phyloP scores from a whole-genome alignment of 2,329 filamentous ascomycete species.

The Mycosphaerella sp. region DNA sequence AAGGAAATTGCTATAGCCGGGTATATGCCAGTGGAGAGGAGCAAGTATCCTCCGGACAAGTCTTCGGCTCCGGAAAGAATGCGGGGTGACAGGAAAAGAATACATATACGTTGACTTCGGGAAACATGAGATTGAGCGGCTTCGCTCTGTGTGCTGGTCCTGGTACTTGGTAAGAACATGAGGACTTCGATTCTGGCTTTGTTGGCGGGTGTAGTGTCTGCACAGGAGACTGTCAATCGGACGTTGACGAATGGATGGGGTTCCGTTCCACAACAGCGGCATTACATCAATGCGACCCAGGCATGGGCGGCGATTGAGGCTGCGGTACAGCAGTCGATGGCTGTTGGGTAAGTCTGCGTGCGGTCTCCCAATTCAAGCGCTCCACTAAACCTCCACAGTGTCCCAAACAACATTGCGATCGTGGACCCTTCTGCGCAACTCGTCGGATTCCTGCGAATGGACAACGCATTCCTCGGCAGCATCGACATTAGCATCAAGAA shows the following conservation, averaged over 20 bases:
- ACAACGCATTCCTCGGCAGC: conserved; percentile 28
- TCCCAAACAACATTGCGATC: conserved; percentile 29
- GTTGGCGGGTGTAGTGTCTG: conserved; percentile 4
- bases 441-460: conserved; percentile 31
- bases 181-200: neutral
- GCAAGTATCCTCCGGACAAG: too few relatives aligned
- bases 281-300: conserved; percentile 25
- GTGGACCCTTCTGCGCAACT: conserved; percentile 27
- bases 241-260: conserved; percentile 26
- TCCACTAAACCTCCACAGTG: conserved; percentile 9
- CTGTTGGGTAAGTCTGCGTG: conserved; percentile 2
- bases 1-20: too few relatives aligned
- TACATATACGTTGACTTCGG: neutral
- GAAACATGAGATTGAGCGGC: neutral
- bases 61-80: neutral
- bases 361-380: neutral
- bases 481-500: conserved; percentile 31
- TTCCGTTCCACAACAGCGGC: conserved; percentile 22
- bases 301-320: conserved; percentile 25
- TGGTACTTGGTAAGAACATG: neutral
- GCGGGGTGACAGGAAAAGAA: neutral
- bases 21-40: too few relatives aligned
- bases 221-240: conserved; percentile 19
- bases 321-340: conserved; percentile 18
- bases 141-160: neutral